Evolutionary conservation across 768 basidiomycete species (phyloP).

Genomic region (Serendipita vermifera): DNA sequence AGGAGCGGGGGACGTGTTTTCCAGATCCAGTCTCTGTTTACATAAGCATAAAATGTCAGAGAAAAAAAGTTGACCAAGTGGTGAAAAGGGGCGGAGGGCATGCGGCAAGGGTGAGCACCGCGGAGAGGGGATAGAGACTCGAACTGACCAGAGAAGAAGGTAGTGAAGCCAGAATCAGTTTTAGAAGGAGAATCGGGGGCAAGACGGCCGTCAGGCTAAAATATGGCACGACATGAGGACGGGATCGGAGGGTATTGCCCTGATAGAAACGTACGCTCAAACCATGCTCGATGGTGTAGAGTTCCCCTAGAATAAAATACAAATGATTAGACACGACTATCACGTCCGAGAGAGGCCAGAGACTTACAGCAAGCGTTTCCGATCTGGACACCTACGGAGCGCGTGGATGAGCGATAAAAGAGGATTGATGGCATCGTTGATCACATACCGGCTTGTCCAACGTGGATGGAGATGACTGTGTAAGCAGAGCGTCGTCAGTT

Average conservation of each 20-base stretch:
- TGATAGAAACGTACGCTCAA: constrained; percentile 57
- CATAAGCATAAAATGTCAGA: not conserved
- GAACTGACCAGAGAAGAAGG: constrained; percentile 74
- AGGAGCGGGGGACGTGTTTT: constrained; percentile 93
- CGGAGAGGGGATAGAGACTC: not conserved
- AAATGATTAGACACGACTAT: constrained; percentile 17
- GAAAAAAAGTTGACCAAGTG: not conserved
- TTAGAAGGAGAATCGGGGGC: constrained; percentile 59
- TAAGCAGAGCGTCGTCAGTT: not conserved
- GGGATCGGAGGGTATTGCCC: constrained; percentile 17
- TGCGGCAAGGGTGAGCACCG: constrained; percentile 1
- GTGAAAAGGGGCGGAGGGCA: not conserved
- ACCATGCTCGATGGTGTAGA: constrained; percentile 98
- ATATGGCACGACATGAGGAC: not conserved
- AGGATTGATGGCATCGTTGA: not conserved
- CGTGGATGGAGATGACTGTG: constrained; percentile 89
- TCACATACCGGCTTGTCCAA: constrained; percentile 84
- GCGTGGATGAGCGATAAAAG: constrained; percentile 12
- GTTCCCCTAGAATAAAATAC: constrained; percentile 58
- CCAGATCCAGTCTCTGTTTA: constrained; percentile 59
- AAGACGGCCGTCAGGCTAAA: constrained; percentile 87
- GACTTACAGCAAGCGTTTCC: constrained; percentile 97
- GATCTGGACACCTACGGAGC: constrained; percentile 25
- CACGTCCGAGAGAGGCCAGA: constrained; percentile 24
- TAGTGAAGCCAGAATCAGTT: constrained; percentile 88